Evolutionary conservation across 306 rosid species (phyloP).

Genomic region (Castanospermum australe): DNA sequence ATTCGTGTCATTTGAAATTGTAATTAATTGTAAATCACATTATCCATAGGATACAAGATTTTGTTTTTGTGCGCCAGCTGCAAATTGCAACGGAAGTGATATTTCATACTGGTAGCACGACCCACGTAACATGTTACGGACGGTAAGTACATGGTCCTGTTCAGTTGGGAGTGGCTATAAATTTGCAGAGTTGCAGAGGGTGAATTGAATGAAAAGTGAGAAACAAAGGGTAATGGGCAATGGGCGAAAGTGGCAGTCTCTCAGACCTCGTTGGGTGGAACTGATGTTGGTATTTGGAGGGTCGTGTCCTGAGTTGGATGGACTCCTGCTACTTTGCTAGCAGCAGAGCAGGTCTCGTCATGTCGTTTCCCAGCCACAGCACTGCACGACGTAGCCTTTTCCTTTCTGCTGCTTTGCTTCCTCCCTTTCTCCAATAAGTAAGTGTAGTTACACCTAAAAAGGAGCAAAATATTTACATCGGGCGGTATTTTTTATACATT

Average conservation of each 20-base stretch:
- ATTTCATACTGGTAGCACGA: neutral
- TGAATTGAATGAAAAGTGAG: neutral
- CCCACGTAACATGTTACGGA: neutral
- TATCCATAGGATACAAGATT: neutral
- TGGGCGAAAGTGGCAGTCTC: neutral
- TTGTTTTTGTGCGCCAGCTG: neutral
- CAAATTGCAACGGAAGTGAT: neutral
- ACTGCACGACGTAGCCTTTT: neutral
- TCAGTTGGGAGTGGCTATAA: neutral
- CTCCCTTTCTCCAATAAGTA: neutral
- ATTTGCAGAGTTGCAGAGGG: neutral
- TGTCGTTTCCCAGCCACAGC: neutral
- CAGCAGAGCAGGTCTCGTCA: neutral
- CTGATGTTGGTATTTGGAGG: neutral
- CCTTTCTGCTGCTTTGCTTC: neutral
- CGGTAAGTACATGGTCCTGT: neutral
- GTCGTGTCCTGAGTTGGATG: neutral
- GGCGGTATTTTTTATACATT: no score
- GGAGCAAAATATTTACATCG: no score
- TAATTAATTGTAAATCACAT: neutral
- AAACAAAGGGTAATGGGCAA: neutral
- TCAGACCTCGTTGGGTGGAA: neutral
- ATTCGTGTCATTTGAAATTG: neutral
- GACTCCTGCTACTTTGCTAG: neutral
- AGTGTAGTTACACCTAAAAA: neutral